Percentiles rank a stretch among this genome's conserved stretches.
Evolutionary conservation across 1,284 basidiomycete species (phyloP).

Genomic region (Somion occarium): DNA sequence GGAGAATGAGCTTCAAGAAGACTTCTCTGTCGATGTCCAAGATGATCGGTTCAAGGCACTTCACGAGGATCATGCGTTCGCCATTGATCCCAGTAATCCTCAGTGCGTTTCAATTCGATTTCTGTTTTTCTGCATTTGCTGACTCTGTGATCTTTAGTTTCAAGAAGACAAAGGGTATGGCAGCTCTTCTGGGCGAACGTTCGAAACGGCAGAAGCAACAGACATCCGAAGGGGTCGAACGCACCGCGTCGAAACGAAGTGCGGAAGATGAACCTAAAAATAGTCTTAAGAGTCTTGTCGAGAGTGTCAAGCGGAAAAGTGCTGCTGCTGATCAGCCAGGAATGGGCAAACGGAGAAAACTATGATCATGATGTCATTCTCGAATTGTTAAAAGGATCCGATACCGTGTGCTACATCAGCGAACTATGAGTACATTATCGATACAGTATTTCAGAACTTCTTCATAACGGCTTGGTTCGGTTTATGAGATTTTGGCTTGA

Average conservation of each 20-base stretch:
- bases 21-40: conserved; percentile 82
- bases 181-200: conserved; percentile 72
- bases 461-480: neutral
- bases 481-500: conserved; percentile 79
- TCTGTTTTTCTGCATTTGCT: conserved; percentile 7
- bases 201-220: conserved; percentile 51
- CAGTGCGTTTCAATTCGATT: conserved; percentile 53
- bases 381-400: conserved; percentile 5
- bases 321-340: conserved; percentile 24
- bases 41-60: conserved; percentile 88
- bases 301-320: conserved; percentile 83
- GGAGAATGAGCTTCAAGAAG: conserved; percentile 62
- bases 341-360: conserved; percentile 53
- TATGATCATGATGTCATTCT: conserved; percentile 23
- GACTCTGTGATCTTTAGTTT: conserved; percentile 46
- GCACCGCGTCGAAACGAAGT: conserved; percentile 5
- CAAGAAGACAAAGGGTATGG: conserved; percentile 88
- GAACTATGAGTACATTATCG: neutral
- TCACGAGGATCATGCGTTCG: conserved; percentile 89
- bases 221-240: conserved; percentile 19
- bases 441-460: neutral
- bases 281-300: conserved; percentile 65
- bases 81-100: conserved; percentile 95
- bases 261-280: conserved; percentile 21
- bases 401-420: conserved; percentile 3